phyloP scores from a whole-genome alignment of 2,329 filamentous ascomycete genomes.

The Neocatenulostroma microsporum region DNA sequence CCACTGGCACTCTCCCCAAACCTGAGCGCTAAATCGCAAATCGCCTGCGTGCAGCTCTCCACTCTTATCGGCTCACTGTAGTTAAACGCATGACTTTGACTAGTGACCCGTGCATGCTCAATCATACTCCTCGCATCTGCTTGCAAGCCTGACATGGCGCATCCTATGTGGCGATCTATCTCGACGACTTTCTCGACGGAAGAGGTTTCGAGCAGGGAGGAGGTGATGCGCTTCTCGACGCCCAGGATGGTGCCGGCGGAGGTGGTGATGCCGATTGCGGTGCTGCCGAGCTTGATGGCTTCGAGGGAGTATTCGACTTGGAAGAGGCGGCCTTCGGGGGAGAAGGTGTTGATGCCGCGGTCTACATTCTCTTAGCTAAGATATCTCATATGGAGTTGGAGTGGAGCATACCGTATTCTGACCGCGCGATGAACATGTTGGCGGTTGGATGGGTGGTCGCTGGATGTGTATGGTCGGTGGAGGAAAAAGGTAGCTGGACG shows the following conservation, averaged over 20 bases:
- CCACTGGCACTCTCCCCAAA: conserved; percentile 97
- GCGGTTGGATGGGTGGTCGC: conserved; percentile 26
- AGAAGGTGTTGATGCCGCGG: conserved; percentile 99
- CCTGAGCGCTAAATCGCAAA: conserved; percentile 90
- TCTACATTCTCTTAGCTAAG: too few relatives aligned
- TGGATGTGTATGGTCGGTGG: too few relatives aligned
- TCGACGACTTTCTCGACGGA: conserved; percentile 99
- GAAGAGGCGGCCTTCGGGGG: conserved; percentile 97
- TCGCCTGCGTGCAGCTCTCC: conserved; percentile 97
- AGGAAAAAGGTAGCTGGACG: too few relatives aligned
- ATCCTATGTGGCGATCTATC: conserved; percentile 97
- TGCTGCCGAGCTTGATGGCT: conserved; percentile 98
- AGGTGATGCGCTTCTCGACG: conserved; percentile 98
- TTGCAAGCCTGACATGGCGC: conserved; percentile 96
- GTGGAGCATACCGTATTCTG: conserved; percentile 88
- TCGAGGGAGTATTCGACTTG: conserved; percentile 99
- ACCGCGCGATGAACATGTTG: conserved; percentile 99
- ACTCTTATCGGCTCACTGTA: conserved; percentile 92
- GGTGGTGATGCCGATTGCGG: conserved; percentile 93
- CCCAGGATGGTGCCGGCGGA: conserved; percentile 92
- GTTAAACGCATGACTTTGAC: conserved; percentile 95
- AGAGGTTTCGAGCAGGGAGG: conserved; percentile 90
- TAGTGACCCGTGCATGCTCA: conserved; percentile 92
- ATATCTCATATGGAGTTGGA: too few relatives aligned
- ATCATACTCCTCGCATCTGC: conserved; percentile 96